phyloP scores from a whole-genome alignment of 257 asterid species.

The Asclepias syriaca region DNA sequence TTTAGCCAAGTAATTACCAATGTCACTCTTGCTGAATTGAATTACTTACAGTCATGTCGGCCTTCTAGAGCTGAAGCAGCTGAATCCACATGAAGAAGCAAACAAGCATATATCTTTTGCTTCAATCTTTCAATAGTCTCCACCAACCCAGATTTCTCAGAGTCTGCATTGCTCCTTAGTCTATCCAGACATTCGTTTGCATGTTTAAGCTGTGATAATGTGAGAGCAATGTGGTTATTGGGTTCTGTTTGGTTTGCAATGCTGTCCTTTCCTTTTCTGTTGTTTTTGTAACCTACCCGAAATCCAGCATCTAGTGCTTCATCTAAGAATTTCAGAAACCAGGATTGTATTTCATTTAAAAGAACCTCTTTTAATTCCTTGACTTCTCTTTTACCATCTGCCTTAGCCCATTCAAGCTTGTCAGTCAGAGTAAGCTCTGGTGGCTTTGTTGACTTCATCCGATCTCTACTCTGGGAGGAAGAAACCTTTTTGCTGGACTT shows the following conservation, averaged over 20 bases:
- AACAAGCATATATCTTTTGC: constrained; percentile 68
- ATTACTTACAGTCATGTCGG: constrained; percentile 17
- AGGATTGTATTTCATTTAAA: constrained; percentile 40
- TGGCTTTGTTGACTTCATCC: constrained; percentile 20
- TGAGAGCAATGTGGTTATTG: constrained; percentile 54
- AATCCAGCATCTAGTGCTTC: constrained; percentile 65
- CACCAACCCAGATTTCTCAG: constrained; percentile 31
- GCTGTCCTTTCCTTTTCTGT: constrained; percentile 43
- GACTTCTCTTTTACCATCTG: constrained; percentile 40
- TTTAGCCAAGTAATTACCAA: not conserved
- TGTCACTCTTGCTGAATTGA: not conserved
- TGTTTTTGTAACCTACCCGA: constrained; percentile 28
- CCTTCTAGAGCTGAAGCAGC: constrained; percentile 78
- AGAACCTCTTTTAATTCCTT: constrained; percentile 45
- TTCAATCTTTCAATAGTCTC: constrained; percentile 62
- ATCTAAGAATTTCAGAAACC: constrained; percentile 78
- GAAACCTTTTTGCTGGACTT: constrained; percentile 30
- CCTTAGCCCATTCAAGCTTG: constrained; percentile 71
- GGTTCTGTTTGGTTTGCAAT: constrained; percentile 28
- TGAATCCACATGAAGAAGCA: constrained; percentile 73
- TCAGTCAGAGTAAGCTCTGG: constrained; percentile 34
- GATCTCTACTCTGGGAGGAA: constrained; percentile 22
- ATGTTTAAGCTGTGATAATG: constrained; percentile 70
- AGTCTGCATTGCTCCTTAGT: constrained; percentile 26
- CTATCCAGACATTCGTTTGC: constrained; percentile 78